Base-by-base conservation (phyloP, 73 alveolate species). In the Paramecium sonneborni region DNA sequence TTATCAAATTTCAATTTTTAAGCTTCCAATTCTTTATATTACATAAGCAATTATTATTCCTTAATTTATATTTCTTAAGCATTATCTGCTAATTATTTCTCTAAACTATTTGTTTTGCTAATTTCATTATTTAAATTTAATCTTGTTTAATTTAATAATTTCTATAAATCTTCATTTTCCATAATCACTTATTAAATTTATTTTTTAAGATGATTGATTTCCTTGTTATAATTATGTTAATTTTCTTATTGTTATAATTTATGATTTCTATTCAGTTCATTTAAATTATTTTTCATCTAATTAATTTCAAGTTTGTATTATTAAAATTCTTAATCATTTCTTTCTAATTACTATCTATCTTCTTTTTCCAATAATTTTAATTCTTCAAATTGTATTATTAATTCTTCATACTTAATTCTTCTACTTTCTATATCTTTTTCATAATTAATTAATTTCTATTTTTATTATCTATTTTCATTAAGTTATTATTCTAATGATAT, bases 121-220 rank as follows among this genome's bases (percentile, higher is more conserved):
- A 39, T 79, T 46, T 79, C 90, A 39, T 43, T 43, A 43, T 38
- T 39, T 23, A 79, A 24, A 79, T 79, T 44, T 20, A n/a, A 24
- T 79, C 55, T 79, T 3, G 55, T 41, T 41, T 38, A 46, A 39
- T 30, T 79, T 10, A 44, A n/a, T 23, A 79, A 2, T 79, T 79
- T 79, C 10, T 32, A 44, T 44, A 79, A 79, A 26, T 79, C 90
- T 11, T 79, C 90, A 79, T 79, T 79, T 44, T 79, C 90, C 41
- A 30, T 41, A 24, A 79, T 41, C 1, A 79, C 15, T 43, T 39
- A 23, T 79, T 79, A 79, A 6, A 79, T 41, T 79, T 79, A 24
- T 21, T 79, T 79, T 44, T 46, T 79, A 24, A 79, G 74, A 79
- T 79, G 21, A 39, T 38, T 41, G 2, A 79, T 41, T 24, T 79